Evolutionary conservation across 345 rosid species (phyloP), one percentile per base, ranked within the genome.

Genomic region (Capsella bursapastoris): DNA sequence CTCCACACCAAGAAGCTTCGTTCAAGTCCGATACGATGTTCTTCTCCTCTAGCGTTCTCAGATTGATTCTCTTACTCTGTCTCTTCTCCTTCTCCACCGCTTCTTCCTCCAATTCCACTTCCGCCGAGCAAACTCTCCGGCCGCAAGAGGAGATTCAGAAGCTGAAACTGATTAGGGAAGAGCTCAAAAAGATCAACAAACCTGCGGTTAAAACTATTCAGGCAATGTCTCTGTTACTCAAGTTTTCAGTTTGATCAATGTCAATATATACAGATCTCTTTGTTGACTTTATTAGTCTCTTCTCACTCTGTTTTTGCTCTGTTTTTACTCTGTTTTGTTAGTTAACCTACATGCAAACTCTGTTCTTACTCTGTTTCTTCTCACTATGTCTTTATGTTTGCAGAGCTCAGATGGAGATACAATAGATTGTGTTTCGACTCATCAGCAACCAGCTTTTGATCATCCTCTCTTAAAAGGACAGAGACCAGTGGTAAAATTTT

Each of bases 341-440:
- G 8, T 6, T 1, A 47, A 47, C 4, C 12, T 9, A 70, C 74
- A 61, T 60, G 41, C 43, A 38, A 27, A 12, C 71, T 31, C 64
- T 81, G 53, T 53, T 62, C 49, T 57, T 22, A 1, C 28, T 28
- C 67, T 61, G 38, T 58, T 57, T 61, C 37, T 73, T 58, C 12
- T 57, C 43, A 31, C 52, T 22, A 15, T 78, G 40, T 66, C 60
- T 29, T 22, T 34, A 63, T 73, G 64, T 47, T 31, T 77, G 56
- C 90, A 96, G 99, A 96, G 94, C 71, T 86, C 92, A 31, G 91
- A 89, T 71, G 97, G 98, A 55, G 99, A 96, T 84, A 43, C 71
- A 12, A 85, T 96, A 80, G 99, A 89, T 57, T 96, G 99, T 74
- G 90, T 96, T 32, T 50, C 78, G 50, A 68, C 88, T 74, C 94